Percentiles rank a stretch among this genome's conserved stretches.
Evolutionary conservation across 1,284 basidiomycete species (phyloP).

Genomic region (Malassezia sp.): DNA sequence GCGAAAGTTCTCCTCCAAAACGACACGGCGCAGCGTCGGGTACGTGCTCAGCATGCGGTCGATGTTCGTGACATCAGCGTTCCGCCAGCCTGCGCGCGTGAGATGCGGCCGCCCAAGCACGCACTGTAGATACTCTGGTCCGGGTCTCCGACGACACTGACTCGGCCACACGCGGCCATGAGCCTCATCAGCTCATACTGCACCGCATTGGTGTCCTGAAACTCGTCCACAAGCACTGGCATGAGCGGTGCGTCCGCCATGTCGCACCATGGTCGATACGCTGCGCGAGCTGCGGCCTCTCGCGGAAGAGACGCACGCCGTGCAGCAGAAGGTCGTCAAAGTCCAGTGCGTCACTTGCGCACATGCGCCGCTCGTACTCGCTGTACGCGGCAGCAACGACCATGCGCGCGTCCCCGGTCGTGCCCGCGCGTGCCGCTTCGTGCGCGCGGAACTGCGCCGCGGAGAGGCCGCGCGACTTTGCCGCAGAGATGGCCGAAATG

Average conservation of each 20-base stretch:
- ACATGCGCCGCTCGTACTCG: constrained; percentile 60
- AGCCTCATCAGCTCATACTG: constrained; percentile 74
- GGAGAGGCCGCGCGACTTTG: constrained; percentile 62
- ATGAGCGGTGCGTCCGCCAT: no score
- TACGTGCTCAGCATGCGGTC: constrained; percentile 34
- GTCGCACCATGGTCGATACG: constrained; percentile 56
- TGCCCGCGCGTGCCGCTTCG: no score
- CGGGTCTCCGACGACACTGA: constrained; percentile 81
- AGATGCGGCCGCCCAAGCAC: no score
- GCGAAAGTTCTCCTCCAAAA: constrained; percentile 77
- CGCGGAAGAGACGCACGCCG: constrained; percentile 56
- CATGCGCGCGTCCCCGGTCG: no score
- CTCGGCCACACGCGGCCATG: constrained; percentile 29
- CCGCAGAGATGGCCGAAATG: constrained; percentile 62
- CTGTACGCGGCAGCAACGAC: constrained; percentile 52
- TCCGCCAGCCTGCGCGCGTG: constrained; percentile 59
- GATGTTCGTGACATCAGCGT: constrained; percentile 52
- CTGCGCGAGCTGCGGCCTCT: constrained; percentile 53
- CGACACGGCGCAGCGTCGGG: constrained; percentile 53
- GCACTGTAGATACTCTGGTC: constrained; percentile 71
- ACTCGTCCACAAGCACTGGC: constrained; percentile 75
- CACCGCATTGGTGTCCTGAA: constrained; percentile 75
- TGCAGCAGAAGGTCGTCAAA: constrained; percentile 78
- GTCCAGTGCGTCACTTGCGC: constrained; percentile 63
- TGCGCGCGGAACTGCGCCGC: constrained; percentile 47